Percentiles rank a stretch among this genome's conserved stretches.
Evolutionary conservation across 1,284 basidiomycete species (phyloP).

Genomic region (Testicularia cyperi): DNA sequence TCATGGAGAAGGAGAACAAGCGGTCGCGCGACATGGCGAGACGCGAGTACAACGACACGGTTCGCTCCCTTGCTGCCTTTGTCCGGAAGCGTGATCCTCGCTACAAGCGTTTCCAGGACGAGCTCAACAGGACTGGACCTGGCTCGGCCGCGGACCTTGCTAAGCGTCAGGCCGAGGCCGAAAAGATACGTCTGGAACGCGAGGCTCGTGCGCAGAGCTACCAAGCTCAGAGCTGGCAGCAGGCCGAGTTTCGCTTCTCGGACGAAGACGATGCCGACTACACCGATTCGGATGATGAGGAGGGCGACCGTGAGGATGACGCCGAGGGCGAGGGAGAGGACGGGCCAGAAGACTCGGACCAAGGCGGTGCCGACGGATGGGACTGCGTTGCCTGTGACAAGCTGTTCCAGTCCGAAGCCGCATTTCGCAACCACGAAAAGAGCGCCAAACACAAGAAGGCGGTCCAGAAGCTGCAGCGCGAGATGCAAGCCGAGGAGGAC

Average conservation of each 20-base stretch:
- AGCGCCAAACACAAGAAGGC: constrained; percentile 87
- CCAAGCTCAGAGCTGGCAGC: constrained; percentile 53
- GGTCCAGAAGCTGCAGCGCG: constrained; percentile 65
- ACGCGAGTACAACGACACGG: constrained; percentile 88
- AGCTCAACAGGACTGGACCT: constrained; percentile 71
- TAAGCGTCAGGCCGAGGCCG: constrained; percentile 64
- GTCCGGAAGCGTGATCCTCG: constrained; percentile 91
- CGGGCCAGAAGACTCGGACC: constrained; percentile 4
- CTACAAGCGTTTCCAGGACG: constrained; percentile 67
- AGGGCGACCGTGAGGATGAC: constrained; percentile 4
- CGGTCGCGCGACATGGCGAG: constrained; percentile 82
- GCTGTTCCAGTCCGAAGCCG: constrained; percentile 84
- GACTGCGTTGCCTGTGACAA: constrained; percentile 97
- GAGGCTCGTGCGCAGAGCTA: constrained; percentile 71
- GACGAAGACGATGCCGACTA: constrained; percentile 13
- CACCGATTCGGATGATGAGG: constrained; percentile 1
- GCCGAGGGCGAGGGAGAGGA: constrained; percentile 15
- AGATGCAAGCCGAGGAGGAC: constrained; percentile 77
- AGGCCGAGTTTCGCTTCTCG: constrained; percentile 43
- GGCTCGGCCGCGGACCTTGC: constrained; percentile 61
- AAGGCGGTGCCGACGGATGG: constrained; percentile 63
- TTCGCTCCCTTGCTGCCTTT: constrained; percentile 75
- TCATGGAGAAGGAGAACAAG: constrained; percentile 97
- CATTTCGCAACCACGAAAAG: constrained; percentile 93
- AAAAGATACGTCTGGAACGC: constrained; percentile 41